Conservation (phyloP, 768 basidiomycete species). For the Pleurotus sapidus region DNA sequence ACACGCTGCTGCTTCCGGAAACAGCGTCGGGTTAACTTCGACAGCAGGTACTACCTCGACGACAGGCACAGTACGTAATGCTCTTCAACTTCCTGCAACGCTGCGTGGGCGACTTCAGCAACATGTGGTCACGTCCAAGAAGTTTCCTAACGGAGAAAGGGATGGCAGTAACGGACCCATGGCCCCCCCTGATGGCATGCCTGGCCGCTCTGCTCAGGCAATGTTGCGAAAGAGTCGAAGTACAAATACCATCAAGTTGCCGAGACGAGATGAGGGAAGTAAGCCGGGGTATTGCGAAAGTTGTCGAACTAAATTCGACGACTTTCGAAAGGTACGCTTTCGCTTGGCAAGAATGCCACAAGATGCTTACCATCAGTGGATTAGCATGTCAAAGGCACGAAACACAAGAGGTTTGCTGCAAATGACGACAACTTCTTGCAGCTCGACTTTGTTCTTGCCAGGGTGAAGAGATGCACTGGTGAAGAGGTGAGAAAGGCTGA, state of each 20-base stretch:
- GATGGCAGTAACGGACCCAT: slow-evolving; percentile 36
- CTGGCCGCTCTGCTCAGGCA: slow-evolving; percentile 33
- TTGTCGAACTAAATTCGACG: slow-evolving; percentile 85
- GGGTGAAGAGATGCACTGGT: slow-evolving; percentile 47
- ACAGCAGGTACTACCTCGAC: slow-evolving; percentile 84
- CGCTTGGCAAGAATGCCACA: too few species aligned
- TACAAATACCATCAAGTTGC: slow-evolving; percentile 72
- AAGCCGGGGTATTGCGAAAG: slow-evolving; percentile 99
- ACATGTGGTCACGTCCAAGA: slow-evolving; percentile 68
- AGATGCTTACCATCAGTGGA: neutral
- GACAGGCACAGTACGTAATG: slow-evolving; percentile 42
- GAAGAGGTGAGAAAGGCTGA: slow-evolving; percentile 27
- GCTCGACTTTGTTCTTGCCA: slow-evolving; percentile 71
- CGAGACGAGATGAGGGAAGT: slow-evolving; percentile 78
- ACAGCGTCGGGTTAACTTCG: slow-evolving; percentile 91
- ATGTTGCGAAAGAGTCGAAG: slow-evolving; percentile 74
- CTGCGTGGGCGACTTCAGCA: slow-evolving; percentile 57
- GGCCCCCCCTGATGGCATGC: slow-evolving; percentile 67
- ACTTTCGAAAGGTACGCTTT: slow-evolving; percentile 72
- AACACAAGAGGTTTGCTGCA: slow-evolving; percentile 79
- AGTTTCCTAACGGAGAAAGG: slow-evolving; percentile 28
- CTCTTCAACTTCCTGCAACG: slow-evolving; percentile 47
- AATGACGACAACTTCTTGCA: slow-evolving; percentile 75
- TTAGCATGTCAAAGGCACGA: slow-evolving; percentile 72
- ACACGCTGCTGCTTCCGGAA: slow-evolving; percentile 92